A percentile compares a stretch with the other conserved stretches of the same genome.
These are phyloP conservation scores for Dictyophora rubrovolvata DNA, from an alignment of 768 basidiomycete species.

Conservation along the genomic window DNA sequence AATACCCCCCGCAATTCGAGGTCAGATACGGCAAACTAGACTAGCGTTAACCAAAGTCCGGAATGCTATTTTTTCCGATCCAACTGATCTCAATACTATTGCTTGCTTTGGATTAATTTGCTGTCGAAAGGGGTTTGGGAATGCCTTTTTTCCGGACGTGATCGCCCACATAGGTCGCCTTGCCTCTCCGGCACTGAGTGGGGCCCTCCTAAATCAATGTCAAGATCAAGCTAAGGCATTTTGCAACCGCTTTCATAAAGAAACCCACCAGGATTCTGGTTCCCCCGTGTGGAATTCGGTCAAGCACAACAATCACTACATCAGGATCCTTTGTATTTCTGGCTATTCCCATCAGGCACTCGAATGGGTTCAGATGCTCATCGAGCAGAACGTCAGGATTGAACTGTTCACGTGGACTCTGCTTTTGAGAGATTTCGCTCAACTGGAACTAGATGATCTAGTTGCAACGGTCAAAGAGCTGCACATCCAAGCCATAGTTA, in stretches of 20 bases:
- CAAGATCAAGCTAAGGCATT: not conserved
- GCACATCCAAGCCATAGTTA: not conserved
- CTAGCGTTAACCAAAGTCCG: not conserved
- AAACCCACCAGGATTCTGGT: not conserved
- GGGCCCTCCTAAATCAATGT: not conserved
- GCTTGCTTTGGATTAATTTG: conserved; percentile 6
- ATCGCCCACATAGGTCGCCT: conserved; percentile 6
- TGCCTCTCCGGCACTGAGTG: conserved; percentile 2
- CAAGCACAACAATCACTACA: not conserved
- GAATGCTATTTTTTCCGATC: not conserved
- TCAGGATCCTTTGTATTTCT: not conserved
- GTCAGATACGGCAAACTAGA: not conserved
- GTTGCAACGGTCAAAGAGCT: not conserved
- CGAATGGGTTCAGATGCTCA: not conserved
- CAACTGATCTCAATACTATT: conserved; percentile 6
- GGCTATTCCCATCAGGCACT: not conserved
- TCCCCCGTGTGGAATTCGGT: conserved; percentile 1
- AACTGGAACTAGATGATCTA: not conserved
- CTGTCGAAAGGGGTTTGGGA: conserved; percentile 3
- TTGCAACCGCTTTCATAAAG: not conserved
- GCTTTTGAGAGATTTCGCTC: not conserved
- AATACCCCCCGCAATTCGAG: not conserved
- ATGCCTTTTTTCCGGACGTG: not conserved
- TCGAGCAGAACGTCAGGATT: not conserved
- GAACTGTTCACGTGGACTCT: conserved; percentile 1